Base-by-base conservation (phyloP, 306 rosid genomes). In the Fragaria nilgerrensis region DNA sequence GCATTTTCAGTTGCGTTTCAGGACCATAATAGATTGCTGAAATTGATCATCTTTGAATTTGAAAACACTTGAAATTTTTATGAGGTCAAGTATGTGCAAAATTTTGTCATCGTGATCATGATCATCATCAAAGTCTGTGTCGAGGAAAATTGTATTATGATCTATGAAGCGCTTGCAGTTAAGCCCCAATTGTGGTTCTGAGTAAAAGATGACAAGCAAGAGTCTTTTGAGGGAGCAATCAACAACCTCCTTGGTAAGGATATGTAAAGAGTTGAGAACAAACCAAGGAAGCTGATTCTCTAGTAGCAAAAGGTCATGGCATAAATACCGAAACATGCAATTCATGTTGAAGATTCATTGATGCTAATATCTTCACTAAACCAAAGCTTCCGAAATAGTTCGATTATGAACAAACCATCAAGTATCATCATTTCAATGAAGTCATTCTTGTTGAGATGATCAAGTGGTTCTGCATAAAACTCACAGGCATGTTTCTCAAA, bases 221-320 rank as follows among this genome's bases (percentile, higher is more conserved):
- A 73, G 64, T 0, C 9, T 0, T 2, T 25, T 25, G 4, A 70
- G 71, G 5, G 76, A 72, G 14, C 48, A 15, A 4, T 7, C 44
- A 0, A 55, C 62, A 9, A 48, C 2, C 7, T 61, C 17, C 27
- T 22, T 9, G 32, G 75, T 78, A 32, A n/a, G 7, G 39, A 12
- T 1, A n/a, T 49, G 64, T 43, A 83, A 36, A 5, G 2, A 13
- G 15, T 83, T 68, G 27, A 83, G 83, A 2, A 75, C 78, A 67
- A 62, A 22, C 86, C 80, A 78, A 37, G 82, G 86, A 7, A 78
- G 2, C n/a, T 82, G 82, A 67, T 75, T 83, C 29, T 83, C 77
- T 5, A 83, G 69, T 23, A 67, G 65, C 34, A 78, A 36, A 25
- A 82, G 53, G 39, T 78, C 77, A 37, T 73, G 85, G 10, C 4